Conservation (phyloP, 768 basidiomycete genomes). For the Leccinum imitatum region DNA sequence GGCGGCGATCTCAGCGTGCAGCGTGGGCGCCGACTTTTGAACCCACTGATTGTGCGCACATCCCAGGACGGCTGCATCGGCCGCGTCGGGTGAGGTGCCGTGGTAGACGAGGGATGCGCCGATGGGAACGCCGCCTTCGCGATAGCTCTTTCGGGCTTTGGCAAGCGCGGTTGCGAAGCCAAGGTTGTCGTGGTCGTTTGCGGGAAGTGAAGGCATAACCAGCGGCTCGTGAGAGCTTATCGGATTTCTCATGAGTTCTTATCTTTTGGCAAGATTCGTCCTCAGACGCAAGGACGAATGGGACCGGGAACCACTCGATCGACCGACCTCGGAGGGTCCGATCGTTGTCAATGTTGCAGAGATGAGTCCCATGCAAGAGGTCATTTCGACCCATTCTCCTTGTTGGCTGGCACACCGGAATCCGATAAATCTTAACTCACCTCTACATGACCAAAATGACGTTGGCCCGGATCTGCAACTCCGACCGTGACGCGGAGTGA, state of each 20-base stretch:
- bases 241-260: not conserved
- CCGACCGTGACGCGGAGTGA: constrained; percentile 17
- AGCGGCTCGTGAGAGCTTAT: not conserved
- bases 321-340: not conserved
- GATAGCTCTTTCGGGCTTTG: constrained; percentile 47
- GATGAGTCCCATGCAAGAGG: not conserved
- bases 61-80: constrained; percentile 34
- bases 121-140: constrained; percentile 60
- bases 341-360: not conserved
- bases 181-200: constrained; percentile 24
- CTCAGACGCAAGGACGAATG: too few relatives aligned
- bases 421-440: not conserved
- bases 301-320: too few relatives aligned
- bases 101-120: constrained; percentile 48
- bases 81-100: constrained; percentile 2
- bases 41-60: constrained; percentile 45
- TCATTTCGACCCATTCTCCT: not conserved
- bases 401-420: not conserved
- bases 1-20: constrained; percentile 50
- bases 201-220: not conserved
- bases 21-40: constrained; percentile 42
- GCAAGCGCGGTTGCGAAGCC: constrained; percentile 34
- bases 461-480: constrained; percentile 7
- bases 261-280: not conserved
- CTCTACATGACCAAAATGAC: not conserved